These are phyloP conservation scores for Corylus avellana DNA, from an alignment of 306 rosid species.

Conservation along the genomic window DNA sequence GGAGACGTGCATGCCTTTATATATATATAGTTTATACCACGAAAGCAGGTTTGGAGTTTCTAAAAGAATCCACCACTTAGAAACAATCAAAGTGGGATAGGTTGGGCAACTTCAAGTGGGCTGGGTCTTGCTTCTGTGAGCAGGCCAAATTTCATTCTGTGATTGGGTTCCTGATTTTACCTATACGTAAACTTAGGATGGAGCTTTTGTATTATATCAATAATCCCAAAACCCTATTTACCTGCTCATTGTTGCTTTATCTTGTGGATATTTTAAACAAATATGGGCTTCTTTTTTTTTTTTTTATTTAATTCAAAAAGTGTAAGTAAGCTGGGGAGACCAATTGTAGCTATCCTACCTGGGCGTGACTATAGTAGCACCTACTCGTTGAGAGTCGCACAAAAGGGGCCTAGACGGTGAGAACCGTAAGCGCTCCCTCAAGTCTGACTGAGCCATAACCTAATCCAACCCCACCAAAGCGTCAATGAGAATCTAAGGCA, in stretches of 20 bases:
- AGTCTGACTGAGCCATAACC: too few species aligned
- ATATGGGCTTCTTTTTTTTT: too few species aligned
- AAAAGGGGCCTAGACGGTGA: too few species aligned
- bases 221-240: conserved; percentile 1
- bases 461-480: too few species aligned
- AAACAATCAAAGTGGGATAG: conserved; percentile 1
- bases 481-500: too few species aligned
- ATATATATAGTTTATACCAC: background rate
- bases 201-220: background rate
- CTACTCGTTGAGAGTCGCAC: too few species aligned
- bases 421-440: too few species aligned
- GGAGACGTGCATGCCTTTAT: background rate
- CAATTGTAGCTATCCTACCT: too few species aligned
- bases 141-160: background rate
- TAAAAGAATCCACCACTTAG: conserved; percentile 6
- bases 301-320: too few species aligned
- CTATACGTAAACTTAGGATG: background rate
- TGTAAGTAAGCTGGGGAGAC: too few species aligned
- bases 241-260: background rate
- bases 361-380: too few species aligned
- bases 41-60: background rate
- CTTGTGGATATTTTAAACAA: background rate
- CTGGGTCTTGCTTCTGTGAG: background rate
- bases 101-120: conserved; percentile 1
- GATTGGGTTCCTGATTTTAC: background rate